Evolutionary conservation across 352 stramenopile species (phyloP), one percentile per base, ranked within the genome.

Genomic region (Globisporangium cystogenes): DNA sequence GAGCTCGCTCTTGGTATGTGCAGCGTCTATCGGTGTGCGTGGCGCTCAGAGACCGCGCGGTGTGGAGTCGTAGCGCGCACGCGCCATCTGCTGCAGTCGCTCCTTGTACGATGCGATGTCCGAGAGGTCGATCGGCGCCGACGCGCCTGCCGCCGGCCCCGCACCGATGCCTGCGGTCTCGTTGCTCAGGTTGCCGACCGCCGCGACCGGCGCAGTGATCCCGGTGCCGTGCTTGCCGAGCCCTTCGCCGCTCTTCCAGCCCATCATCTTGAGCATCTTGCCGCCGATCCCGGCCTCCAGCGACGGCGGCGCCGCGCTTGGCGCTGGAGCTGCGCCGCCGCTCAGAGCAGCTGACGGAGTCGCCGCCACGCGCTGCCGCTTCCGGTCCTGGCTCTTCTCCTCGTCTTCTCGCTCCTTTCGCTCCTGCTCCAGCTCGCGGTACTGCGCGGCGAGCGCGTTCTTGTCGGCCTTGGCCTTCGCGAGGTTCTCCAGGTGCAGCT

Each of bases 211-310:
- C 7, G 67, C 70, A 0, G 82, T 94, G 59, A 91, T 91, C 5
- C 84, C 84, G 1, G 78, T 90, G 33, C 80, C 78, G 20, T 86
- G 68, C 57, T 93, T 94, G 37, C 84, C 84, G 1, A 94, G 70
- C 8, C 84, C 84, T 57, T 92, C 68, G 8, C 84, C 84, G 16
- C 76, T 82, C 48, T 93, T 93, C 84, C 84, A 94, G 5, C 82
- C 84, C 84, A 93, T 94, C 70, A 90, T 83, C 52, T 91, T 90
- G 23, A 94, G 70, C 80, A 94, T 86, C 55, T 90, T 93, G 10
- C 77, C 84, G 11, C 84, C 84, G 41, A 94, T 87, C 2, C 82
- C 79, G 4, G 70, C 59, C 51, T 90, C 76, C 1, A 92, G 56
- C 4, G 65, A 59, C 1, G 42, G 35, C 8, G 57, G 42, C 8